Evolutionary conservation across 257 asterid genomes (phyloP), one percentile per base, ranked within the genome.

Genomic region (Fraxinus cuspidata): DNA sequence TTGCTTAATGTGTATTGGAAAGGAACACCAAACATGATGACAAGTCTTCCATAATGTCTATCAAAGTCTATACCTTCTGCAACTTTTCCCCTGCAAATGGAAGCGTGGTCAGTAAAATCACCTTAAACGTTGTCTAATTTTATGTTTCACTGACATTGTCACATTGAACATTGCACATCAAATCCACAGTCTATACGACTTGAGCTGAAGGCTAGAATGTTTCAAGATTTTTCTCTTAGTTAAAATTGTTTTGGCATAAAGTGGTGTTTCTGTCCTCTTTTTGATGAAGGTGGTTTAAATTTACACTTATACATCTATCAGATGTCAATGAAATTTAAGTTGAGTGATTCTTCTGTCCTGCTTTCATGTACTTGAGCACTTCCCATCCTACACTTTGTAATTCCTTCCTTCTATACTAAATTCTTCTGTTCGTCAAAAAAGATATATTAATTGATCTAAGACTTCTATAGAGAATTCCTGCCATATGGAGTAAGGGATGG

Each of bases 41-140:
- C 98, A 81, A 96, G 98, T 77, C 98, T 90, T 74, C 99, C 99
- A 85, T 96, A 96, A 84, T 96, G 99, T 82, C 98, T 89, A 84
- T 96, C 99, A 77, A 96, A 96, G 84, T 96, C 99, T 77, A 96
- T 96, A 81, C 99, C 99, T 84, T 96, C 98, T 0, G 99, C 99
- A 71, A 96, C 99, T 88, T 96, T 96, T 47, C 99, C 99, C 92
- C 99, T 96, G 93, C 82, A 81, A 76, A 31, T 60, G 74, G 72
- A 72, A n/a, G 31, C 4, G 11, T 51, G 51, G 32, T 23, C 31
- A 8, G 68, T 25, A 25, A 63, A 58, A 58, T 21, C 67, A 4
- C 67, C 28, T n/a, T 23, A 58, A 58, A 58, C 9, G 31, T 58
- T 9, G 7, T 23, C 34, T 63, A 23, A 56, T 21, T 58, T 25